phyloP scores from a whole-genome alignment of 2,329 filamentous ascomycete species.

The Sclerotinia trifoliorum region DNA sequence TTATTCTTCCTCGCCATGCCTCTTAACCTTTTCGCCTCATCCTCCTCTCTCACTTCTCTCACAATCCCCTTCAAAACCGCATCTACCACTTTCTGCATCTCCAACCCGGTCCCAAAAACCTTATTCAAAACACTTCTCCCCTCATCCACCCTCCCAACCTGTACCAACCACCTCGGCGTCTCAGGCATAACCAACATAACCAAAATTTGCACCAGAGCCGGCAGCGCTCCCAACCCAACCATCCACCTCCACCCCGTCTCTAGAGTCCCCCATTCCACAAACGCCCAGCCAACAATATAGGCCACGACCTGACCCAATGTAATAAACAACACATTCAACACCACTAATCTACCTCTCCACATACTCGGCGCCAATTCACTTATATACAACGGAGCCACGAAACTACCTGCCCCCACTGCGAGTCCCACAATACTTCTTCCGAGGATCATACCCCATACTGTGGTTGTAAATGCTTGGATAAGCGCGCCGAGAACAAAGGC shows the following conservation, averaged over 20 bases:
- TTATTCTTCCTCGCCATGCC: slow-evolving; percentile 30
- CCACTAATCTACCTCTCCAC: slow-evolving; percentile 76
- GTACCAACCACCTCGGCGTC: slow-evolving; percentile 83
- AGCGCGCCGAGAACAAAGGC: slow-evolving; percentile 69
- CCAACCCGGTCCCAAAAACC: slow-evolving; percentile 55
- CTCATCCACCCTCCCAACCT: slow-evolving; percentile 57
- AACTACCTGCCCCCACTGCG: slow-evolving; percentile 72
- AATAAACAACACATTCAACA: slow-evolving; percentile 77
- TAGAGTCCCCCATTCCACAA: slow-evolving; percentile 54
- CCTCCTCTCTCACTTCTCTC: slow-evolving; percentile 70
- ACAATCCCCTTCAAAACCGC: slow-evolving; percentile 68
- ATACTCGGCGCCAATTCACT: slow-evolving; percentile 78
- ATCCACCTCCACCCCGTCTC: slow-evolving; percentile 81
- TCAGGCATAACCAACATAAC: slow-evolving; percentile 77
- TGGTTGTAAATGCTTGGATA: slow-evolving; percentile 58
- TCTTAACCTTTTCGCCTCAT: slow-evolving; percentile 46
- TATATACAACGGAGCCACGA: slow-evolving; percentile 85
- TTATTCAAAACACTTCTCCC: slow-evolving; percentile 65
- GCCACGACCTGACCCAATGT: slow-evolving; percentile 87
- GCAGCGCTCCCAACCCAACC: slow-evolving; percentile 79
- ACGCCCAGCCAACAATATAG: slow-evolving; percentile 78
- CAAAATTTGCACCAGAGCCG: slow-evolving; percentile 68
- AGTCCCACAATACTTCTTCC: slow-evolving; percentile 69
- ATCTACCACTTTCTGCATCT: slow-evolving; percentile 51
- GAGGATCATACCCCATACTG: slow-evolving; percentile 62